These are phyloP conservation scores for Spergularia marina DNA, from an alignment of 148 eudicot species.

Conservation along the genomic window DNA sequence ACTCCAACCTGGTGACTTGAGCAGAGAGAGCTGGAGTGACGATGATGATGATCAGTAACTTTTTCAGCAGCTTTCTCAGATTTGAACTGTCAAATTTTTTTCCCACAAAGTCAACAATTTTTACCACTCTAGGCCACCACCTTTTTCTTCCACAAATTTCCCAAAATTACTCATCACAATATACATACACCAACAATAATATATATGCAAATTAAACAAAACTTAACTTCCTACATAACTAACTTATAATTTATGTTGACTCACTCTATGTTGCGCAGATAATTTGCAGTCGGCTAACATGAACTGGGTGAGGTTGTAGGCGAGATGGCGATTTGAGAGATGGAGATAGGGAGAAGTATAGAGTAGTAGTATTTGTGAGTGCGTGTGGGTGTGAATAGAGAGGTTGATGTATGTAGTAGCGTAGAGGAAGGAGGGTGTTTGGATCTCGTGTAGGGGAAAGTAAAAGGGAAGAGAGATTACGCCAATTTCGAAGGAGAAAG, in stretches of 20 bases:
- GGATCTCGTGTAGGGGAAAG: conserved; percentile 63
- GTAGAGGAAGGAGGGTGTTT: conserved; percentile 27
- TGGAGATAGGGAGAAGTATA: background rate
- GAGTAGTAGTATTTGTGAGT: background rate
- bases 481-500: conserved; percentile 43
- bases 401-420: background rate
- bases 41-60: too few species aligned
- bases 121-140: background rate
- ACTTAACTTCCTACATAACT: too few species aligned
- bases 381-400: background rate
- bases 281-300: background rate
- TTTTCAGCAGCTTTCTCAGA: conserved; percentile 9
- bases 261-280: background rate
- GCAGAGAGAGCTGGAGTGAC: background rate
- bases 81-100: conserved; percentile 17
- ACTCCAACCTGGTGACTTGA: conserved; percentile 12
- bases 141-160: background rate
- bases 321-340: background rate
- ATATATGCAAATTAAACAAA: background rate
- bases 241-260: too few species aligned
- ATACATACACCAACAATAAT: too few species aligned
- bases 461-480: conserved; percentile 24
- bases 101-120: conserved; percentile 27
- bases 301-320: background rate
- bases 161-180: background rate